Evolutionary conservation across 2,329 filamentous ascomycete genomes (phyloP).

Genomic region (Nectriaceae sp.): DNA sequence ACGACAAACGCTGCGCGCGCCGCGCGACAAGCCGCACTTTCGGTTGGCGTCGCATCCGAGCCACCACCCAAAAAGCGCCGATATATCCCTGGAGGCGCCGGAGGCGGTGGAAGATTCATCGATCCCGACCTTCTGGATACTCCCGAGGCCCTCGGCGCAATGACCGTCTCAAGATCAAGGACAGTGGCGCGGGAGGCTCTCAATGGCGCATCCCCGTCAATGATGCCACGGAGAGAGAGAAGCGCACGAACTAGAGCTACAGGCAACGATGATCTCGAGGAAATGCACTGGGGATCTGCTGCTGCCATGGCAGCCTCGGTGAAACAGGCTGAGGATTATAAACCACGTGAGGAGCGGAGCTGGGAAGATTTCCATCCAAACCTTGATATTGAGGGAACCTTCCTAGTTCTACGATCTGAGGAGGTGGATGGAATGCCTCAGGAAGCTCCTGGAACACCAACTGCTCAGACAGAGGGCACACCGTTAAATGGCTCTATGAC

Average conservation of each 20-base stretch:
- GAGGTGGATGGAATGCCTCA: slow-evolving; percentile 76
- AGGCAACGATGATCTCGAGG: slow-evolving; percentile 55
- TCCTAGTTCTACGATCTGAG: slow-evolving; percentile 78
- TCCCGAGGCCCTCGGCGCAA: slow-evolving; percentile 42
- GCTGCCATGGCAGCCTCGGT: slow-evolving; percentile 86
- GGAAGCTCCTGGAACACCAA: slow-evolving; percentile 40
- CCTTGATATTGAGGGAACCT: slow-evolving; percentile 81
- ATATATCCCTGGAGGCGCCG: slow-evolving; percentile 85
- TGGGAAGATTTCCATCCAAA: slow-evolving; percentile 99
- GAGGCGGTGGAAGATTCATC: slow-evolving; percentile 81
- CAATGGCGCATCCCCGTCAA: slow-evolving; percentile 38
- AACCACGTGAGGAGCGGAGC: slow-evolving; percentile 91
- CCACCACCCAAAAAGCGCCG: slow-evolving; percentile 70
- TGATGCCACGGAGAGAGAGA: slow-evolving; percentile 57
- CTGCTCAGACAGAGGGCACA: slow-evolving; percentile 28
- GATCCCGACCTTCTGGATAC: slow-evolving; percentile 69
- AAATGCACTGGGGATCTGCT: slow-evolving; percentile 80
- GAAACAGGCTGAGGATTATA: slow-evolving; percentile 93
- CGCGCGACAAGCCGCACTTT: slow-evolving; percentile 37
- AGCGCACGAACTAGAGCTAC: slow-evolving; percentile 56
- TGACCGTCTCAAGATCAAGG: slow-evolving; percentile 53
- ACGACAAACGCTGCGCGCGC: slow-evolving; percentile 44
- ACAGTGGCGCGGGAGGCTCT: slow-evolving; percentile 49
- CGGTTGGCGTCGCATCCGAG: slow-evolving; percentile 47
- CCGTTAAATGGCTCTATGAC: slow-evolving; percentile 44